Conservation (phyloP, 106 monocot species). For the Dioscorea zingiberensis region DNA sequence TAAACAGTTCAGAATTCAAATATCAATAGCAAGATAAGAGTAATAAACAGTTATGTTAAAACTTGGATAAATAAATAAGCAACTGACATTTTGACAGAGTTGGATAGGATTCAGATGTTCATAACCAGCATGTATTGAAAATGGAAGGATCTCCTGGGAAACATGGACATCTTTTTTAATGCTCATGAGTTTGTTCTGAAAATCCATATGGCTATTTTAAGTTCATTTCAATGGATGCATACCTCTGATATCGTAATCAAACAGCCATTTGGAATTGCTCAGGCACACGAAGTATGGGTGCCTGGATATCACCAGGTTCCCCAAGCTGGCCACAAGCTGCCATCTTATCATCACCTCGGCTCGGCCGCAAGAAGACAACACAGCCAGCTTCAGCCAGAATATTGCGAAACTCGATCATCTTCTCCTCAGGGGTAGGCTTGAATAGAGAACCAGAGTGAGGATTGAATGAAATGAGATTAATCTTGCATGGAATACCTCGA, state of each 20-base stretch:
- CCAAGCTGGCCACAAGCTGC: constrained; percentile 98
- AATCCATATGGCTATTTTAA: too few species aligned
- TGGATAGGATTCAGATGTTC: too few species aligned
- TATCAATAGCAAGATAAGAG: too few species aligned
- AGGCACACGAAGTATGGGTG: constrained; percentile 65
- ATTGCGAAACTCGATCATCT: constrained; percentile 88
- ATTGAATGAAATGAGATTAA: constrained; percentile 90
- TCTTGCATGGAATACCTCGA: constrained; percentile 82
- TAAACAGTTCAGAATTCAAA: too few species aligned
- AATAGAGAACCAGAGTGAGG: constrained; percentile 75
- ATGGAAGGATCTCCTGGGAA: too few species aligned
- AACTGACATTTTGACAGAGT: too few species aligned
- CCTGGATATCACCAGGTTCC: constrained; percentile 51
- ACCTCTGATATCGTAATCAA: constrained; percentile 9
- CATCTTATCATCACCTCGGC: constrained; percentile 96
- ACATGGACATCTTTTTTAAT: too few species aligned
- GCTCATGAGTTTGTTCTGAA: too few species aligned
- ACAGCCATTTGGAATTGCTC: constrained; percentile 43
- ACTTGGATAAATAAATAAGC: too few species aligned
- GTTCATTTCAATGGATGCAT: too few species aligned
- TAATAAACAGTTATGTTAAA: too few species aligned
- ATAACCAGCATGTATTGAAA: too few species aligned
- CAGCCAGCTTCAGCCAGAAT: constrained; percentile 54
- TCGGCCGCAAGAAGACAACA: constrained; percentile 64
- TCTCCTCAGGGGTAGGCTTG: constrained; percentile 67